Evolutionary conservation across 306 rosid species (phyloP).

Genomic region (Castanea crenata): DNA sequence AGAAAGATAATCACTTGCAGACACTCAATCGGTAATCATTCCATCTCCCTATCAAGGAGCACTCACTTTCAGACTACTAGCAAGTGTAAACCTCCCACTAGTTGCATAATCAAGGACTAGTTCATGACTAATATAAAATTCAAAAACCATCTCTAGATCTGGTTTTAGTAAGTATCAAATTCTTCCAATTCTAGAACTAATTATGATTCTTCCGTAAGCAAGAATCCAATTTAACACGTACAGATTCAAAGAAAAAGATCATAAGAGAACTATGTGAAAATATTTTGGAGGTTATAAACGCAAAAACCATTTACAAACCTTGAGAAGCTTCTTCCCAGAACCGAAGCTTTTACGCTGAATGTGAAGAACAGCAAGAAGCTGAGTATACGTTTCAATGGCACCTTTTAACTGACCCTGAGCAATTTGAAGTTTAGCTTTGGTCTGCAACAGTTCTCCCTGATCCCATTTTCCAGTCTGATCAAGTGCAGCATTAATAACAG

Average conservation of each 20-base stretch:
- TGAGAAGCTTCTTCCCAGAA: constrained; percentile 40
- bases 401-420: constrained; percentile 67
- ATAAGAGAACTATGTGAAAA: not conserved
- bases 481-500: constrained; percentile 70
- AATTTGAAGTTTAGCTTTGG: constrained; percentile 80
- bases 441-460: constrained; percentile 73
- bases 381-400: constrained; percentile 66
- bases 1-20: not conserved
- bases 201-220: not conserved
- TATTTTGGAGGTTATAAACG: not conserved
- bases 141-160: not conserved
- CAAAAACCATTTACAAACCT: constrained; percentile 44
- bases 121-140: not conserved
- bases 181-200: not conserved
- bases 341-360: constrained; percentile 72
- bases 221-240: not conserved
- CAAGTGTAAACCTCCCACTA: not conserved
- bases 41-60: not conserved
- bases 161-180: not conserved
- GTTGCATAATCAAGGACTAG: not conserved
- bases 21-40: not conserved
- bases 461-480: constrained; percentile 93
- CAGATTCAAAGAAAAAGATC: not conserved
- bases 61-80: not conserved
- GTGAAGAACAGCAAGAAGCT: constrained; percentile 76